Conservation (phyloP, 2,329 filamentous ascomycete species). For the Penicillium sp. region DNA sequence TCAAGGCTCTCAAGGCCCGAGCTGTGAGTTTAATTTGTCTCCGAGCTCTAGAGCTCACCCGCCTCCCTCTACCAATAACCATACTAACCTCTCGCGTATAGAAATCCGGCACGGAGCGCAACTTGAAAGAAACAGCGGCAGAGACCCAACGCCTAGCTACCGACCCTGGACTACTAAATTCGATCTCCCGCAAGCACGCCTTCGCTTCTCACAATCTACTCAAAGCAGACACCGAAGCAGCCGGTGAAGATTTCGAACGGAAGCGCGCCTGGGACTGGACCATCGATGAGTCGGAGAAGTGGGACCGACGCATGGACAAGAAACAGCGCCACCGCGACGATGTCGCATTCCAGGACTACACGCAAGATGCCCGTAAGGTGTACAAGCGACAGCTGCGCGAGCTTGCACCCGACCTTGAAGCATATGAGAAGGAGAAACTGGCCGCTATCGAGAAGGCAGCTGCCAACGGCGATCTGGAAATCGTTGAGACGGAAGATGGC, state of each 20-base stretch:
- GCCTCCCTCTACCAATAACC: background rate
- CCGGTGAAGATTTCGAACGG: constrained; percentile 91
- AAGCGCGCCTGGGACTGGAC: constrained; percentile 99
- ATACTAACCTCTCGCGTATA: constrained; percentile 39
- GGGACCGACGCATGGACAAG: constrained; percentile 90
- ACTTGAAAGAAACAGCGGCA: constrained; percentile 81
- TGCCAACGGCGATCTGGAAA: constrained; percentile 81
- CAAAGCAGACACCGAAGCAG: constrained; percentile 85
- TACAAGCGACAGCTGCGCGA: constrained; percentile 90
- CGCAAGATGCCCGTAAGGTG: constrained; percentile 84
- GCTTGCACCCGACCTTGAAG: constrained; percentile 76
- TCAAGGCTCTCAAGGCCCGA: constrained; percentile 84
- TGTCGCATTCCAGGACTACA: constrained; percentile 88
- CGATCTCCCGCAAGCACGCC: constrained; percentile 83
- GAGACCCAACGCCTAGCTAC: constrained; percentile 80
- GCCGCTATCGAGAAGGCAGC: constrained; percentile 84
- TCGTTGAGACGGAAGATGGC: constrained; percentile 93
- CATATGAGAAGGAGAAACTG: constrained; percentile 87
- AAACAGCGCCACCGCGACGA: constrained; percentile 81
- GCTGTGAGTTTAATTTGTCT: constrained; percentile 54
- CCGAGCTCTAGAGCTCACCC: background rate
- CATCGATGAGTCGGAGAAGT: constrained; percentile 87
- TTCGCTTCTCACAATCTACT: constrained; percentile 90
- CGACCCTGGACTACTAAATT: constrained; percentile 76
- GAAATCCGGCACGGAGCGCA: constrained; percentile 57